Evolutionary conservation across 345 rosid species (phyloP).

Genomic region (Sisymbrium altissimum): DNA sequence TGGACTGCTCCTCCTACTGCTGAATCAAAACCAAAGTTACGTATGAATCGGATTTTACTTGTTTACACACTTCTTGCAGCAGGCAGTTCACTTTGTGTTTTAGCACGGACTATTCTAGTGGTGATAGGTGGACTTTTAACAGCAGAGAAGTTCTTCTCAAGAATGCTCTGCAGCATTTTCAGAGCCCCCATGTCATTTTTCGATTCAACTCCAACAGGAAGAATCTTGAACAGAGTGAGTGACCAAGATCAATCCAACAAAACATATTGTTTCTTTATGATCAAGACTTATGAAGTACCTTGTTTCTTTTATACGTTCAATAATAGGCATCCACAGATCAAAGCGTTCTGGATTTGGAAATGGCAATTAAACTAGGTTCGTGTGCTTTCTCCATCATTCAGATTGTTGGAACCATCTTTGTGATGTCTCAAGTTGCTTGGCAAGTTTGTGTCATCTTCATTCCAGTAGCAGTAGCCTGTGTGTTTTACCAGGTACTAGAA

Average conservation of each 20-base stretch:
- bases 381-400: conserved; percentile 88
- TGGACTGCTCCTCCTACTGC: conserved; percentile 78
- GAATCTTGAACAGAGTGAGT: conserved; percentile 90
- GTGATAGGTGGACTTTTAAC: conserved; percentile 72
- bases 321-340: conserved; percentile 88
- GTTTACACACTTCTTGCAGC: conserved; percentile 65
- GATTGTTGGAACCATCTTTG: conserved; percentile 72
- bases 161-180: conserved; percentile 67
- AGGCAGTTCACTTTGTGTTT: conserved; percentile 68
- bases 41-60: conserved; percentile 58
- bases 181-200: conserved; percentile 93
- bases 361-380: conserved; percentile 79
- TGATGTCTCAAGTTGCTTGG: conserved; percentile 97
- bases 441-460: conserved; percentile 91
- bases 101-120: conserved; percentile 61
- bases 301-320: background rate
- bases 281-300: background rate
- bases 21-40: conserved; percentile 43
- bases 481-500: conserved; percentile 83
- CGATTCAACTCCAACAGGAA: conserved; percentile 92
- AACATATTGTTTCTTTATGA: background rate
- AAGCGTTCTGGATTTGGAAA: conserved; percentile 85
- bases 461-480: conserved; percentile 91
- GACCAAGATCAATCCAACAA: background rate
- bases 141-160: conserved; percentile 69